These are phyloP conservation scores for Fusarium globosum DNA, from an alignment of 2,329 filamentous ascomycete species.

Conservation along the genomic window DNA sequence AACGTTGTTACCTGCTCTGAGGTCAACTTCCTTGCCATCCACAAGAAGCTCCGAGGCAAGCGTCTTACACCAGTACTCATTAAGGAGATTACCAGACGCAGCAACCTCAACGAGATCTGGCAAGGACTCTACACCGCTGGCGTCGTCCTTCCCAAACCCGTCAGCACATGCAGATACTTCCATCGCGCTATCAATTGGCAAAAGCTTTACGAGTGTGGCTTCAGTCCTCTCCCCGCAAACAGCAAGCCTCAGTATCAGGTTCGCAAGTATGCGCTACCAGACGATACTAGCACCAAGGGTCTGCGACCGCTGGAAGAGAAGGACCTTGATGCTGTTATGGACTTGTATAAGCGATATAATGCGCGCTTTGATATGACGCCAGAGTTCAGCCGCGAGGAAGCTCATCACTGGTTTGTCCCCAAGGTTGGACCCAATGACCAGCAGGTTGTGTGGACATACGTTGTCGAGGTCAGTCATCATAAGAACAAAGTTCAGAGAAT, in stretches of 20 bases:
- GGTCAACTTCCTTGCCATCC: conserved; percentile 98
- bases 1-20: conserved; percentile 83
- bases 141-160: conserved; percentile 87
- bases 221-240: conserved; percentile 85
- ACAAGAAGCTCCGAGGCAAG: conserved; percentile 97
- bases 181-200: conserved; percentile 95
- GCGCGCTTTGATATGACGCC: conserved; percentile 86
- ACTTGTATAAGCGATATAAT: conserved; percentile 81
- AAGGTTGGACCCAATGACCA: conserved; percentile 68
- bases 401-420: conserved; percentile 88
- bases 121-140: conserved; percentile 97
- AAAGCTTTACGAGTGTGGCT: conserved; percentile 94
- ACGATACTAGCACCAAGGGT: conserved; percentile 76
- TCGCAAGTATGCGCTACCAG: conserved; percentile 85
- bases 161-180: conserved; percentile 95
- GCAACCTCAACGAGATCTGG: conserved; percentile 87
- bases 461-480: conserved; percentile 75
- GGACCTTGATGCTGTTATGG: conserved; percentile 80
- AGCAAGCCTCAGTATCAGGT: conserved; percentile 90
- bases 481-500: too few relatives aligned
- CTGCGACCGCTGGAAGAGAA: conserved; percentile 82
- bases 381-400: conserved; percentile 81
- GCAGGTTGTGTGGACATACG: conserved; percentile 93
- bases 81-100: conserved; percentile 95
- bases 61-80: conserved; percentile 93